Evolutionary conservation across 1,284 basidiomycete genomes (phyloP).

Genomic region (Amylostereum areolatum): DNA sequence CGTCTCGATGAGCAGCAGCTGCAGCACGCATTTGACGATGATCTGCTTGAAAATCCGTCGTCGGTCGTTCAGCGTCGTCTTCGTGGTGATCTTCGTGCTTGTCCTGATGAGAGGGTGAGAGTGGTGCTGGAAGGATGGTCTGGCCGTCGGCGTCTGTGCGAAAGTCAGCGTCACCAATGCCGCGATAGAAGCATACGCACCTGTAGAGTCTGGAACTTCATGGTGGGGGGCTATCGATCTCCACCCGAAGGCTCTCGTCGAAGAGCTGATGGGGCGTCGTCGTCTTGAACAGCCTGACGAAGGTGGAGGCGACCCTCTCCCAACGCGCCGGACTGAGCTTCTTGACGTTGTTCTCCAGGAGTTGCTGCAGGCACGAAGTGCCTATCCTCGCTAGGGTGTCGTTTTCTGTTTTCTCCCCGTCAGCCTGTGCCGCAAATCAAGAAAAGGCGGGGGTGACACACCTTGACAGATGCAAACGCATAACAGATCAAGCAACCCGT

Average conservation of each 20-base stretch:
- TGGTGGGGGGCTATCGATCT: constrained; percentile 61
- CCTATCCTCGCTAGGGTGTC: constrained; percentile 98
- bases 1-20: constrained; percentile 95
- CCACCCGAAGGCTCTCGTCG: constrained; percentile 80
- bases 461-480: constrained; percentile 99
- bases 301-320: constrained; percentile 91
- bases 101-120: constrained; percentile 56
- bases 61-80: constrained; percentile 63
- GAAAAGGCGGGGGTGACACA: constrained; percentile 27
- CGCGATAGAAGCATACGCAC: constrained; percentile 23
- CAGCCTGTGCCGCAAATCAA: neutral
- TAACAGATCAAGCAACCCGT: constrained; percentile 88
- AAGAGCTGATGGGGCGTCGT: constrained; percentile 98
- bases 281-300: constrained; percentile 93
- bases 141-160: constrained; percentile 54
- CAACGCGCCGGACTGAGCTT: constrained; percentile 85
- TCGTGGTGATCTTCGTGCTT: constrained; percentile 38
- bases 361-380: constrained; percentile 95
- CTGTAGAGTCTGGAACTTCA: constrained; percentile 51
- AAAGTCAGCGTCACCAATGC: constrained; percentile 2
- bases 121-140: constrained; percentile 74
- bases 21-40: constrained; percentile 99
- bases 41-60: constrained; percentile 97
- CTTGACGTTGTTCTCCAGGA: constrained; percentile 89
- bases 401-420: constrained; percentile 60